Conservation (phyloP, 495 filamentous ascomycete species). For the Penicillium roqueforti region DNA sequence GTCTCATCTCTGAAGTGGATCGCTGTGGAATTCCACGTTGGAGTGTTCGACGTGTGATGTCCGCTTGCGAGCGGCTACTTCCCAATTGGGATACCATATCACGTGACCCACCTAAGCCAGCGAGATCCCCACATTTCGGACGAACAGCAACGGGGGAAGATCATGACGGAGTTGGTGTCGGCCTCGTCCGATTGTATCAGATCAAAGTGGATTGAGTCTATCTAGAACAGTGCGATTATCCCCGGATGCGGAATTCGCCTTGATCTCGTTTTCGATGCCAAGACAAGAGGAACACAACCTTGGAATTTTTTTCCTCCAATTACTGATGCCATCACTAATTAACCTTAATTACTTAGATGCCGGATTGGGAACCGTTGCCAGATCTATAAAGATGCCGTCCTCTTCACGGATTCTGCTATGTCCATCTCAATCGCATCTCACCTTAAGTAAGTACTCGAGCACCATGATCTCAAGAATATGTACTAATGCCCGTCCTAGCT, state of each 20-base stretch:
- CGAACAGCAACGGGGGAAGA: background rate
- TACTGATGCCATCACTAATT: constrained; percentile 20
- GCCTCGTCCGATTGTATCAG: background rate
- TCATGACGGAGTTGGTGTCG: background rate
- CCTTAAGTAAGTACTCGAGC: constrained; percentile 8
- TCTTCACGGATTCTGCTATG: background rate
- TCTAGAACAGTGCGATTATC: constrained; percentile 22
- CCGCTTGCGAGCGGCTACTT: constrained; percentile 14
- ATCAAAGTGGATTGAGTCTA: too few species aligned
- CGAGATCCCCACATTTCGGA: background rate
- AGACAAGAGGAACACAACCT: background rate
- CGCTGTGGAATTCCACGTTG: constrained; percentile 12
- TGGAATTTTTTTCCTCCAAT: constrained; percentile 9
- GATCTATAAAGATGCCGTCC: constrained; percentile 25
- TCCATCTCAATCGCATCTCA: constrained; percentile 10
- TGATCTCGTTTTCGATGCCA: constrained; percentile 4
- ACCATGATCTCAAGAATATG: background rate
- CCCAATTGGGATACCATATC: constrained; percentile 11
- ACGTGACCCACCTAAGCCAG: constrained; percentile 13
- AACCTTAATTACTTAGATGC: constrained; percentile 9
- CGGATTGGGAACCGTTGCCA: constrained; percentile 19
- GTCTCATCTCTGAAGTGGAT: background rate
- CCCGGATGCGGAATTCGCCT: constrained; percentile 26
- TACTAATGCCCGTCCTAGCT: constrained; percentile 1
- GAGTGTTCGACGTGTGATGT: background rate